Conservation (phyloP, 176 grass and related monocot species). For the Musa itinerans region DNA sequence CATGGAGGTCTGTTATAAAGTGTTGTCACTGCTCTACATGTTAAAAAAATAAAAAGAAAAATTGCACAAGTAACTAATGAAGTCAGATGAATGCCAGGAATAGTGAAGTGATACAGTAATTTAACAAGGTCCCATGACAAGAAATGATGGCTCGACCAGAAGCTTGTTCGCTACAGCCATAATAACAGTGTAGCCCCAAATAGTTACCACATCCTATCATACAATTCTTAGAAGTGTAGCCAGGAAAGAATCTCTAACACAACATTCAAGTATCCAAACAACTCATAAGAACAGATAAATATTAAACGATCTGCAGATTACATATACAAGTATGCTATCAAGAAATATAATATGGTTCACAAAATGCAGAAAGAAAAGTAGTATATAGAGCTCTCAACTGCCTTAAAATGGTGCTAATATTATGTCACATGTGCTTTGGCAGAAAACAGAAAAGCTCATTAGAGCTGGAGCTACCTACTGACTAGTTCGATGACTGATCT, state of each 20-base stretch:
- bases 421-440: too few species aligned
- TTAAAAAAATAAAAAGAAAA: not conserved
- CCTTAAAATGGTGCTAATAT: not conserved
- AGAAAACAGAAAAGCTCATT: not conserved
- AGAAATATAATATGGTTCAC: too few species aligned
- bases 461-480: not conserved
- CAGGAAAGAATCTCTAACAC: not conserved
- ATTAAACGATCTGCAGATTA: too few species aligned
- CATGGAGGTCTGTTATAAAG: not conserved
- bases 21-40: not conserved
- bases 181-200: too few species aligned
- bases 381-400: too few species aligned
- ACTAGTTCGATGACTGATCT: not conserved
- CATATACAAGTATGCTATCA: too few species aligned
- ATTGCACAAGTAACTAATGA: not conserved
- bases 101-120: not conserved
- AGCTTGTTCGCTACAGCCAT: too few species aligned
- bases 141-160: too few species aligned
- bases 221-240: too few species aligned
- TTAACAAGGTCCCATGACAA: too few species aligned
- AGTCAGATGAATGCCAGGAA: not conserved
- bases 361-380: too few species aligned
- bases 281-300: not conserved
- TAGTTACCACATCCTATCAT: too few species aligned
- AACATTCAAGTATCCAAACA: not conserved